These are phyloP conservation scores for Giardia duodenalis DNA, from an alignment of 208 protist species.

Conservation along the genomic window DNA sequence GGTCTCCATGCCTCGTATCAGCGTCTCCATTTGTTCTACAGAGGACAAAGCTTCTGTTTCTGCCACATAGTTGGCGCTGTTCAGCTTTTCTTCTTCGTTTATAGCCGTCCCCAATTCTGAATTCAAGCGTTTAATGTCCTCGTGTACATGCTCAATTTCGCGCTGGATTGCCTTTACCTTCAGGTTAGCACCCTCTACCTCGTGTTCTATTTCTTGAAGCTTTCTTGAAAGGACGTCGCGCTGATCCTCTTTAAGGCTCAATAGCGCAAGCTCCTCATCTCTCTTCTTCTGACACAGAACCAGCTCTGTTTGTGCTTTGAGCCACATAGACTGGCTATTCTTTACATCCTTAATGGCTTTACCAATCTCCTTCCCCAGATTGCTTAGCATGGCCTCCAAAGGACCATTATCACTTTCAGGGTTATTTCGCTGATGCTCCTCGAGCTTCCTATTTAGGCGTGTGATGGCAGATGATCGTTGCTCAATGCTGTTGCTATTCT, in stretches of 20 bases:
- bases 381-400: constrained; percentile 1
- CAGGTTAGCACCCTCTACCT: not conserved
- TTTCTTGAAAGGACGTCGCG: not conserved
- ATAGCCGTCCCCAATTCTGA: not conserved
- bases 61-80: not conserved
- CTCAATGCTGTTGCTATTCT: constrained; percentile 26
- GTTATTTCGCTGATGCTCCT: not conserved
- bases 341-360: not conserved
- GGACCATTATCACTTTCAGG: constrained; percentile 20
- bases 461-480: constrained; percentile 23
- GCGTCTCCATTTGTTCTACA: not conserved
- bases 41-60: not conserved
- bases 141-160: constrained; percentile 16
- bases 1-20: not conserved
- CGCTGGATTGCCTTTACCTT: constrained; percentile 20
- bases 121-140: not conserved
- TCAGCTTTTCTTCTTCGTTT: not conserved
- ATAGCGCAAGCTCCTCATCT: not conserved
- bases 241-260: not conserved
- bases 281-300: not conserved
- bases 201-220: not conserved
- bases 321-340: not conserved
- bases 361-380: not conserved
- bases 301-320: constrained; percentile 1
- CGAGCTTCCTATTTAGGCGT: constrained; percentile 7